Evolutionary conservation across 495 filamentous ascomycete genomes (phyloP).

Genomic region (Aspergillus taichungensis): DNA sequence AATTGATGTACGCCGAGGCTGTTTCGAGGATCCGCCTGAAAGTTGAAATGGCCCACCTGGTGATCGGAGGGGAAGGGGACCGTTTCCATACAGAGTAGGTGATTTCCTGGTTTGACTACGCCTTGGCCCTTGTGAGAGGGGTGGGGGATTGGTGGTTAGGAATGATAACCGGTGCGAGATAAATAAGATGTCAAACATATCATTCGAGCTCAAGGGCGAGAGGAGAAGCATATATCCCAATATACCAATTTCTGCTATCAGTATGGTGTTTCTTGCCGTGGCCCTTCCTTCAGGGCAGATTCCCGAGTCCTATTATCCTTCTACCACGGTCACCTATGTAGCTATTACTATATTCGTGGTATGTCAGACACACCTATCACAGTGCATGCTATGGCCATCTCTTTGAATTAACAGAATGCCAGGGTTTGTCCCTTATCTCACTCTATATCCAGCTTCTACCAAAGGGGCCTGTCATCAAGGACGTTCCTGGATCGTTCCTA

Average conservation of each 20-base stretch:
- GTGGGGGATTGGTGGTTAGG: too few species aligned
- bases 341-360: constrained; percentile 9
- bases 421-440: constrained; percentile 13
- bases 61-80: too few species aligned
- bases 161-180: too few species aligned
- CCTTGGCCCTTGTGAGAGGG: too few species aligned
- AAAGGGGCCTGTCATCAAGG: constrained; percentile 13
- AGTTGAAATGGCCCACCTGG: too few species aligned
- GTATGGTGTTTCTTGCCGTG: constrained; percentile 10
- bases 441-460: constrained; percentile 8
- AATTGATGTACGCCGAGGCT: too few species aligned
- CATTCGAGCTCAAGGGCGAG: too few species aligned
- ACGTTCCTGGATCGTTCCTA: constrained; percentile 7
- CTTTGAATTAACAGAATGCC: background rate
- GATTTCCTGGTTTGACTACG: too few species aligned
- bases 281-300: constrained; percentile 10
- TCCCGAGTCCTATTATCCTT: background rate
- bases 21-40: too few species aligned
- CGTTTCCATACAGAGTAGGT: too few species aligned
- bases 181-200: too few species aligned
- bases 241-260: background rate
- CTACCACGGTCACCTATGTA: constrained; percentile 5
- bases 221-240: too few species aligned
- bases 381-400: background rate
- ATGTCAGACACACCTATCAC: background rate